These are phyloP conservation scores for Coccomyxa subellipsoidea DNA, from an alignment of 163 green algal species.

Conservation along the genomic window DNA sequence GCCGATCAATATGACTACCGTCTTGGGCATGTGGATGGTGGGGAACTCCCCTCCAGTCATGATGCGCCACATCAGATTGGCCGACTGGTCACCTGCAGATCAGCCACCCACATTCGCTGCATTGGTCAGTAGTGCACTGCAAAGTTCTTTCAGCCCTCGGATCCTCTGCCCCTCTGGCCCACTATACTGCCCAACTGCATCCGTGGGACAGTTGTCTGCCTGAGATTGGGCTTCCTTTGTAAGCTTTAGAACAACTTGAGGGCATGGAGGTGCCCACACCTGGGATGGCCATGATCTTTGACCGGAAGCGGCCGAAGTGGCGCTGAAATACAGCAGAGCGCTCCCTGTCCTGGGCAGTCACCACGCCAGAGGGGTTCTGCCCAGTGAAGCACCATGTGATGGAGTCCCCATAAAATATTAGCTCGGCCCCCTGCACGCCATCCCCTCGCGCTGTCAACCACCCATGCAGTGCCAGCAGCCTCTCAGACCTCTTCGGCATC, in stretches of 20 bases:
- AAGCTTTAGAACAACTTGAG: not conserved
- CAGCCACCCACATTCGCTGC: not conserved
- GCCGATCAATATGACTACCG: constrained; percentile 18
- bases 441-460: not conserved
- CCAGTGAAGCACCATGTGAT: constrained; percentile 28
- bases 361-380: not conserved
- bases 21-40: not conserved
- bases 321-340: not conserved
- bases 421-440: constrained; percentile 22
- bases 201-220: too few relatives aligned
- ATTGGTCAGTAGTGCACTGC: too few relatives aligned
- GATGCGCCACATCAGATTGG: constrained; percentile 25
- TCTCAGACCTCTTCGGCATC: too few relatives aligned
- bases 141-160: too few relatives aligned
- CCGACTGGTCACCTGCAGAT: constrained; percentile 23
- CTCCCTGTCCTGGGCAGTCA: not conserved
- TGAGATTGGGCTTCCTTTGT: too few relatives aligned
- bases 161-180: too few relatives aligned
- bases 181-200: too few relatives aligned
- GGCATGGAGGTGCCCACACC: not conserved
- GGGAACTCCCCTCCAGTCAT: constrained; percentile 16
- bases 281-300: constrained; percentile 3
- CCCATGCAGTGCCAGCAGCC: not conserved
- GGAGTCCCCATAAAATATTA: constrained; percentile 46
- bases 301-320: not conserved